Percentiles rank a stretch among this genome's conserved stretches.
These are phyloP conservation scores for Aspergillus intermedius DNA, from an alignment of 2,329 filamentous ascomycete genomes.

Conservation along the genomic window DNA sequence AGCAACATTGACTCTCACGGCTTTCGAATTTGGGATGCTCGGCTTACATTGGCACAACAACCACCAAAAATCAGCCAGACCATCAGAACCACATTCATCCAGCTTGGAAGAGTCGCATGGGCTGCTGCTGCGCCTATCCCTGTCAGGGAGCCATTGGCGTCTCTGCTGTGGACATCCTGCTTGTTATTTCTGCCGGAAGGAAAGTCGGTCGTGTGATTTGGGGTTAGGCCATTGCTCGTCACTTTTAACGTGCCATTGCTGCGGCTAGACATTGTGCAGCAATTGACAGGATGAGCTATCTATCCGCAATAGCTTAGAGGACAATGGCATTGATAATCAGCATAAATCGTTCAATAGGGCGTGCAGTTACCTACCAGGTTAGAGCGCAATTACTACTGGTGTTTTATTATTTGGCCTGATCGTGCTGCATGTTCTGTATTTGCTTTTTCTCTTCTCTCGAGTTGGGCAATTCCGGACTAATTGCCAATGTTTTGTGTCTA, in stretches of 20 bases:
- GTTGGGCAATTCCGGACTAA: too few species aligned
- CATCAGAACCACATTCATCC: conserved; percentile 61
- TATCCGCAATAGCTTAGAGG: too few species aligned
- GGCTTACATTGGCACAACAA: conserved; percentile 80
- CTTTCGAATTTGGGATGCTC: background rate
- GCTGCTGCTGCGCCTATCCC: conserved; percentile 23
- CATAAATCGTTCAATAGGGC: too few species aligned
- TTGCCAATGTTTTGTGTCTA: too few species aligned
- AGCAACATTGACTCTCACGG: conserved; percentile 13
- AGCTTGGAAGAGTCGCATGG: conserved; percentile 47
- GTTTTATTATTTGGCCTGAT: too few species aligned
- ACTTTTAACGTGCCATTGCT: conserved; percentile 1
- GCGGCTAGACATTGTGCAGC: conserved; percentile 1
- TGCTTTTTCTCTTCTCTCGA: too few species aligned
- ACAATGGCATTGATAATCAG: too few species aligned
- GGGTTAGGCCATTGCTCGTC: background rate
- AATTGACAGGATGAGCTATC: too few species aligned
- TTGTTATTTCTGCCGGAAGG: background rate
- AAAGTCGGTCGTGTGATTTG: background rate
- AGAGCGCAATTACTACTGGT: too few species aligned
- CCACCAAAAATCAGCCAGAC: conserved; percentile 87
- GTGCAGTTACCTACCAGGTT: too few species aligned
- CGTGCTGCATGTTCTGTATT: too few species aligned
- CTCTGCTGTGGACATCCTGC: background rate
- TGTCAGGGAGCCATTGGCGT: background rate